phyloP scores from a whole-genome alignment of 257 asterid genomes.

The Anisodus acutangulus region DNA sequence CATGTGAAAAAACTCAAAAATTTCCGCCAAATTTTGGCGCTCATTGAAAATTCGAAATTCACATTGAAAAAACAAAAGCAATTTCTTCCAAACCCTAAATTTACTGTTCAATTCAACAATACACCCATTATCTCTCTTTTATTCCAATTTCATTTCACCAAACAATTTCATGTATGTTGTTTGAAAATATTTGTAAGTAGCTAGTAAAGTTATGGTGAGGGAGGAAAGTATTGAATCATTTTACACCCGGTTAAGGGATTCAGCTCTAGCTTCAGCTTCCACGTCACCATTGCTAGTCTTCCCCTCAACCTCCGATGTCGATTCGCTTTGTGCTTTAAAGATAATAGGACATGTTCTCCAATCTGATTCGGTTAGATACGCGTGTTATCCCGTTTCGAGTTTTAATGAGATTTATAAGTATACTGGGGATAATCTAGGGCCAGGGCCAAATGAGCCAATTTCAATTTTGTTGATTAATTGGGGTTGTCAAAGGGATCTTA shows the following conservation, averaged over 20 bases:
- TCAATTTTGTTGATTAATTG: constrained; percentile 87
- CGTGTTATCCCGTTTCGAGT: constrained; percentile 93
- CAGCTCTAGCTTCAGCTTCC: constrained; percentile 72
- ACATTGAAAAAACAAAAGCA: too few species aligned
- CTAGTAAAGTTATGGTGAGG: constrained; percentile 64
- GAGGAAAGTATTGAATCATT: constrained; percentile 76
- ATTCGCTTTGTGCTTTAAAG: constrained; percentile 87
- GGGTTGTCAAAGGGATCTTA: constrained; percentile 97
- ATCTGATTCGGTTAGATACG: constrained; percentile 92
- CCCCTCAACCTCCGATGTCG: constrained; percentile 95
- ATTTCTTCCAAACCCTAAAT: constrained; percentile 40
- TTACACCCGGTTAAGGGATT: constrained; percentile 62
- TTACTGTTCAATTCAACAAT: constrained; percentile 25
- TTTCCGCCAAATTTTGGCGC: too few species aligned
- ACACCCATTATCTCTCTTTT: background rate
- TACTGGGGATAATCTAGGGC: constrained; percentile 62
- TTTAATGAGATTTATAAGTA: constrained; percentile 87
- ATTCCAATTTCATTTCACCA: background rate
- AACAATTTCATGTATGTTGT: background rate
- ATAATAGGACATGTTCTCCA: constrained; percentile 85
- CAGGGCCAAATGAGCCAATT: constrained; percentile 62
- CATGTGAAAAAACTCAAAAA: too few species aligned
- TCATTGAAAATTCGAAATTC: too few species aligned
- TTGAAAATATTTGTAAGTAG: background rate
- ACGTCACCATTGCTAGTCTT: constrained; percentile 76